These are phyloP conservation scores for Aspergillus heteromorphus DNA, from an alignment of 495 filamentous ascomycete species.

Conservation along the genomic window DNA sequence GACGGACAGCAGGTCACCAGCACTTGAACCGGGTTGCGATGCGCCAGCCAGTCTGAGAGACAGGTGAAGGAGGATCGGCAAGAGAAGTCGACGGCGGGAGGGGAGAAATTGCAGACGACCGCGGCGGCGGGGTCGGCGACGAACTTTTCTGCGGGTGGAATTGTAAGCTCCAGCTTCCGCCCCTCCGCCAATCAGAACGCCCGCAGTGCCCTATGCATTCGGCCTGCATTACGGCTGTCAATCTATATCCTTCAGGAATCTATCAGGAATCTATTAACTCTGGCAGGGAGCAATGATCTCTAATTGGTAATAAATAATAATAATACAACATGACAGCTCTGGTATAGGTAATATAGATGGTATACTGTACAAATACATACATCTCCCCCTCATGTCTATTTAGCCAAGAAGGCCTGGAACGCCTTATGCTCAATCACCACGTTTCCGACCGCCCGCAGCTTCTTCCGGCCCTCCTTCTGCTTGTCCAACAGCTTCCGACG, in stretches of 20 bases:
- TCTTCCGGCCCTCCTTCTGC: constrained; percentile 95
- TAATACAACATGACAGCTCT: neutral
- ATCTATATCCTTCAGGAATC: neutral
- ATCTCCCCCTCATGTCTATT: constrained; percentile 44
- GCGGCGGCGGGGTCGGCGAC: constrained; percentile 26
- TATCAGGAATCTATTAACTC: too few relatives aligned
- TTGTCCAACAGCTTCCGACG: constrained; percentile 87
- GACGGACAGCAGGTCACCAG: neutral
- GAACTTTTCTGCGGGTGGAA: constrained; percentile 23
- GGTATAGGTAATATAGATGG: constrained; percentile 1
- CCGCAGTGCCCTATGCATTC: neutral
- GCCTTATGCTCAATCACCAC: constrained; percentile 90
- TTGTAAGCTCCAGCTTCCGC: constrained; percentile 13
- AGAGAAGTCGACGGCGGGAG: constrained; percentile 1
- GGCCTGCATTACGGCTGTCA: neutral
- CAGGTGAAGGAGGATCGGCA: neutral
- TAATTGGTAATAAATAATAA: too few relatives aligned
- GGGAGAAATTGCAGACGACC: constrained; percentile 18
- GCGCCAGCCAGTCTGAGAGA: neutral
- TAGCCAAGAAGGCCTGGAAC: constrained; percentile 83
- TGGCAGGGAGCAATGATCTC: too few relatives aligned
- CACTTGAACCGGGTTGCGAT: neutral
- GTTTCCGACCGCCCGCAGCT: constrained; percentile 63
- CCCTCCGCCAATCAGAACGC: constrained; percentile 15
- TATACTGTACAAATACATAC: constrained; percentile 13